Base-by-base conservation (phyloP, 2,329 filamentous ascomycete species). In the Aspergillus vadensis region DNA sequence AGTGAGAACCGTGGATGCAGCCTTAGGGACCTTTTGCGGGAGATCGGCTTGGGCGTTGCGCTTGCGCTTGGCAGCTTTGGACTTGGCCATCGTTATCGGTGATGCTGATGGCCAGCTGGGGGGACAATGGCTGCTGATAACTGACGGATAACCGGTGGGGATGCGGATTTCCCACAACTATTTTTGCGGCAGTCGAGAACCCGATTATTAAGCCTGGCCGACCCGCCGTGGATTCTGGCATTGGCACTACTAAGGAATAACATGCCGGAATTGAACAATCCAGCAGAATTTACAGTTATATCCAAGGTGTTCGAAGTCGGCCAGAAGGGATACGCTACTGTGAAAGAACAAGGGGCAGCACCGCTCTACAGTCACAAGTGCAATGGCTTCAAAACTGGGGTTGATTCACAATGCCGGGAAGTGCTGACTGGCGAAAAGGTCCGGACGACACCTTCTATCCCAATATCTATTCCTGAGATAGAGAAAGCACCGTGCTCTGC, bases 41-140 rank as follows among this genome's bases (percentile, higher is more conserved):
- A 68, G 56, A 1, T 69, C 69, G 12, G 54, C 32, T 57, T 71
- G 70, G 43, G 67, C 67, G 56, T 67, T 71, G 55, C 70, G 70
- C 66, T 72, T 72, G 47, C 70, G 70, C 61, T 72, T 72, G n/a
- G 67, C 64, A 15, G 66, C 60, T 60, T 72, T 72, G 23, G 70
- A 72, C 43, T 71, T 72, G 50, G 64, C 65, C 70, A 72, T 69
- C 32, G 32, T 36, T 36, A 36, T 36, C 32, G 30, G 25, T 58
- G 57, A 25, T 30, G 15, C 2, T 43, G 41, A 44, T 44, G 19
- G 44, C 21, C 21, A 23, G 23, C 27, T 49, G 47, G 12, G 32
- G 32, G 10, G 12, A 30, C 23, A 30, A 27, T 17, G 47, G 47
- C 23, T 17, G 5, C 10, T 7, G 25, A 44, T 8, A 30, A 17